These are phyloP conservation scores for Cercospora sp. DNA, from an alignment of 2,329 filamentous ascomycete genomes.

Conservation along the genomic window DNA sequence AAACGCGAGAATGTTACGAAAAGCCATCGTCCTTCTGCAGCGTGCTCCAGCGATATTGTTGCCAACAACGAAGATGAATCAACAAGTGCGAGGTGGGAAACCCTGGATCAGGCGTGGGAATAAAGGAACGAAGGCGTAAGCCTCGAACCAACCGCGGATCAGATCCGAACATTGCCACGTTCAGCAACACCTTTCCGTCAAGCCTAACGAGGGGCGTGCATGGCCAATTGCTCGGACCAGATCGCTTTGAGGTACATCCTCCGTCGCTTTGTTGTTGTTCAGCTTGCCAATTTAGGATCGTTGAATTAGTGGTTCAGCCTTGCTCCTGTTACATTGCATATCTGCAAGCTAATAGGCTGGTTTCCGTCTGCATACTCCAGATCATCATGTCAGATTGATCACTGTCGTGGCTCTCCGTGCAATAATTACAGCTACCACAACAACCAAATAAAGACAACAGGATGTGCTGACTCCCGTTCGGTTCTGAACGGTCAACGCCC, in stretches of 20 bases:
- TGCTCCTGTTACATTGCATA: not conserved
- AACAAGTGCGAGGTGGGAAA: not conserved
- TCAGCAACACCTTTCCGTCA: not conserved
- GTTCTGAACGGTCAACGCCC: not conserved
- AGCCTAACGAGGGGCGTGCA: not conserved
- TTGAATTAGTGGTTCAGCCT: not conserved
- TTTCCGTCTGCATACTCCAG: not conserved
- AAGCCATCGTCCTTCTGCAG: not conserved
- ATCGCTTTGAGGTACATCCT: not conserved
- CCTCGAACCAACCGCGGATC: not conserved
- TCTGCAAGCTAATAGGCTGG: not conserved
- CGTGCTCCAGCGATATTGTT: no score
- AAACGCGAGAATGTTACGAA: not conserved
- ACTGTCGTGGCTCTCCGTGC: not conserved
- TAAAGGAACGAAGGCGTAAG: not conserved
- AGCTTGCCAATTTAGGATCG: not conserved
- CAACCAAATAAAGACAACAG: not conserved
- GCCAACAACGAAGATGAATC: not conserved
- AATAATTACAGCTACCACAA: not conserved
- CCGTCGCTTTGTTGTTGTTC: not conserved
- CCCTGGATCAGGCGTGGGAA: not conserved
- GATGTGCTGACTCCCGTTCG: not conserved
- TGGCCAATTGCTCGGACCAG: not conserved
- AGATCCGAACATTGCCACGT: not conserved
- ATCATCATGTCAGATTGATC: not conserved